Evolutionary conservation across 768 basidiomycete genomes (phyloP).

Genomic region (Phlegmacium glaucopus): DNA sequence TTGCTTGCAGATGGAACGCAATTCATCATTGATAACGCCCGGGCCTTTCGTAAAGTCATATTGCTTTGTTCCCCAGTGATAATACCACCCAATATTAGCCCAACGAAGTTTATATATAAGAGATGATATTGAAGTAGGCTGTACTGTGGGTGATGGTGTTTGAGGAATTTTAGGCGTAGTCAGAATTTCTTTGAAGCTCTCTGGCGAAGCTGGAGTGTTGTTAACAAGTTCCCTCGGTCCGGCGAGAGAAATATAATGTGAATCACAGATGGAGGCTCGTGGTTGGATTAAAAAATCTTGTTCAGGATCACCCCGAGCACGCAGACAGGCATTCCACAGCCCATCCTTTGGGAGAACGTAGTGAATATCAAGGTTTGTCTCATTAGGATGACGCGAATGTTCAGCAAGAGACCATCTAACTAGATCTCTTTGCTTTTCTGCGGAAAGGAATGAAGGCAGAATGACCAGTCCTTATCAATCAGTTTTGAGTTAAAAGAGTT

Average conservation of each 20-base stretch:
- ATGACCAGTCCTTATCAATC: slow-evolving; percentile 70
- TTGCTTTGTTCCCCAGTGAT: slow-evolving; percentile 96
- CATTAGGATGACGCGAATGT: slow-evolving; percentile 78
- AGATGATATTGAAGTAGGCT: slow-evolving; percentile 44
- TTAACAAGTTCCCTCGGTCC: slow-evolving; percentile 69
- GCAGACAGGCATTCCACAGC: slow-evolving; percentile 67
- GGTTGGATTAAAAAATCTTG: slow-evolving; percentile 40
- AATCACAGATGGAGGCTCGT: slow-evolving; percentile 32
- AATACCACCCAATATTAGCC: slow-evolving; percentile 95
- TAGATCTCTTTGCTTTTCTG: slow-evolving; percentile 61
- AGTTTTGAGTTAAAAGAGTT: not conserved
- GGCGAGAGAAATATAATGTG: slow-evolving; percentile 19
- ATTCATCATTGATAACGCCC: slow-evolving; percentile 53
- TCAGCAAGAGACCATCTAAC: slow-evolving; percentile 69
- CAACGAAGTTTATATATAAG: slow-evolving; percentile 82
- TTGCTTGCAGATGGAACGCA: slow-evolving; percentile 57
- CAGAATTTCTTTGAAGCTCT: slow-evolving; percentile 51
- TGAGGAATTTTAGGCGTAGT: slow-evolving; percentile 57
- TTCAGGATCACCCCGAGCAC: slow-evolving; percentile 26
- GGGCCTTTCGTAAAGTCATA: slow-evolving; percentile 83
- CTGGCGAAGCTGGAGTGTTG: slow-evolving; percentile 63
- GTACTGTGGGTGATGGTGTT: slow-evolving; percentile 60
- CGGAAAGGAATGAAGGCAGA: slow-evolving; percentile 70
- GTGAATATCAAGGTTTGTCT: slow-evolving; percentile 87
- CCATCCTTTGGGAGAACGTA: slow-evolving; percentile 73